A percentile compares a stretch with the other conserved stretches of the same genome.
phyloP scores from a whole-genome alignment of 306 rosid species.

The Prinsepia uniflora region DNA sequence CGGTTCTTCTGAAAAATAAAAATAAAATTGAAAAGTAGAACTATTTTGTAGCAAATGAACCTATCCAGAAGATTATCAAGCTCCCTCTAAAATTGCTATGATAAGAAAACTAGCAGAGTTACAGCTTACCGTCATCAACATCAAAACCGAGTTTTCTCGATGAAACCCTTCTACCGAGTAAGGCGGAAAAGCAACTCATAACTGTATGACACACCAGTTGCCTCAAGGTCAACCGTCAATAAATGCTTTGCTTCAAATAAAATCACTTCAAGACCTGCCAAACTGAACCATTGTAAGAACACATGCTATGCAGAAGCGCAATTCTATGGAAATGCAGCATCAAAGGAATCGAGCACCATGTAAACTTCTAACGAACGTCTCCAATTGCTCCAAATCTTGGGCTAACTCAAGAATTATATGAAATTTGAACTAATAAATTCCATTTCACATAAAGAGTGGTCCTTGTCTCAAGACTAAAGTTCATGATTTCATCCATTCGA shows the following conservation, averaged over 20 bases:
- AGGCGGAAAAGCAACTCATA: slow-evolving; percentile 70
- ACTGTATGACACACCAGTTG: slow-evolving; percentile 22
- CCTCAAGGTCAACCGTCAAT: slow-evolving; percentile 19
- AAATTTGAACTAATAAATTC: background rate
- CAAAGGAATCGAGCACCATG: slow-evolving; percentile 19
- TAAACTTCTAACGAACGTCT: background rate
- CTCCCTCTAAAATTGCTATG: background rate
- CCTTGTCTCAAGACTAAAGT: background rate
- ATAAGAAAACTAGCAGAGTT: background rate
- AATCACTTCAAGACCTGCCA: slow-evolving; percentile 44
- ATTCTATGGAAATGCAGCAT: slow-evolving; percentile 1
- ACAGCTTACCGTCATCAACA: slow-evolving; percentile 50
- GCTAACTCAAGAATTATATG: background rate
- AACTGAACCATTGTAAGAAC: slow-evolving; percentile 29
- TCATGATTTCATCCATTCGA: slow-evolving; percentile 1
- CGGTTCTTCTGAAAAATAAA: background rate
- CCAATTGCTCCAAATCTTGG: background rate
- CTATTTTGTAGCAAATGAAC: background rate
- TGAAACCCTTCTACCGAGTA: slow-evolving; percentile 36
- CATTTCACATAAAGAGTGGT: background rate
- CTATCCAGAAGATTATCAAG: background rate
- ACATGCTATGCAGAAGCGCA: slow-evolving; percentile 23
- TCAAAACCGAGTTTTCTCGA: slow-evolving; percentile 28
- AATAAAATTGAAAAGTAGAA: background rate
- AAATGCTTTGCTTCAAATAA: slow-evolving; percentile 35